phyloP scores from a whole-genome alignment of 1,284 basidiomycete species.

The Ustilago cynodontis region DNA sequence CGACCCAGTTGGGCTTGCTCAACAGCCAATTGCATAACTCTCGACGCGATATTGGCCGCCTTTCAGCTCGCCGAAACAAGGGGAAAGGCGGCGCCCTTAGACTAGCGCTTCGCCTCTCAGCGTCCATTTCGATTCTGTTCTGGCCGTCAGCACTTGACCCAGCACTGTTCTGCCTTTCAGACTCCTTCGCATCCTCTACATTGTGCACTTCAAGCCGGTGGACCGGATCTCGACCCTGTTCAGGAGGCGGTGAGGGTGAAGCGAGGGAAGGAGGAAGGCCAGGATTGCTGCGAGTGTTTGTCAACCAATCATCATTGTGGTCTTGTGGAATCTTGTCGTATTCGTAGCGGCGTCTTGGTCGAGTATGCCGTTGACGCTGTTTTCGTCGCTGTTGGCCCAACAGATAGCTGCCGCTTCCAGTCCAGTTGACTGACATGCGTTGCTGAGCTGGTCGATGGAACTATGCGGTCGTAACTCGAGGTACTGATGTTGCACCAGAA shows the following conservation, averaged over 20 bases:
- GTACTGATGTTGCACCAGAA: no score
- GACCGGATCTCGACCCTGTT: neutral
- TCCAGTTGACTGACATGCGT: conserved; percentile 51
- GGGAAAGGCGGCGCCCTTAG: neutral
- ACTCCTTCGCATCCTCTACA: neutral
- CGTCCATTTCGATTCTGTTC: neutral
- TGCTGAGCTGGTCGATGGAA: neutral
- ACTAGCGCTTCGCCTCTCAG: neutral
- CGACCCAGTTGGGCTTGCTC: conserved; percentile 28
- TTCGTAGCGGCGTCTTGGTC: neutral
- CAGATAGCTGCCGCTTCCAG: conserved; percentile 42
- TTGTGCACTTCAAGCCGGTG: neutral
- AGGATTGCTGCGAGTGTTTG: conserved; percentile 10
- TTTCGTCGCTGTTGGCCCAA: conserved; percentile 19
- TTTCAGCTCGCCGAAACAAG: neutral
- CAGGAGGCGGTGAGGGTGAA: conserved; percentile 8
- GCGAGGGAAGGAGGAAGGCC: conserved; percentile 2
- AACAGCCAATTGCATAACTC: conserved; percentile 29
- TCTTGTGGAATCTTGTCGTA: neutral
- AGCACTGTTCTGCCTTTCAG: neutral
- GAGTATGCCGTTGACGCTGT: conserved; percentile 1
- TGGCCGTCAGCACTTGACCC: neutral
- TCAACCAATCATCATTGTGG: conserved; percentile 14
- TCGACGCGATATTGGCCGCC: neutral
- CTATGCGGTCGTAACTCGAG: neutral